phyloP scores from a whole-genome alignment of 179 eudicot genomes.

The Silene vulgaris region DNA sequence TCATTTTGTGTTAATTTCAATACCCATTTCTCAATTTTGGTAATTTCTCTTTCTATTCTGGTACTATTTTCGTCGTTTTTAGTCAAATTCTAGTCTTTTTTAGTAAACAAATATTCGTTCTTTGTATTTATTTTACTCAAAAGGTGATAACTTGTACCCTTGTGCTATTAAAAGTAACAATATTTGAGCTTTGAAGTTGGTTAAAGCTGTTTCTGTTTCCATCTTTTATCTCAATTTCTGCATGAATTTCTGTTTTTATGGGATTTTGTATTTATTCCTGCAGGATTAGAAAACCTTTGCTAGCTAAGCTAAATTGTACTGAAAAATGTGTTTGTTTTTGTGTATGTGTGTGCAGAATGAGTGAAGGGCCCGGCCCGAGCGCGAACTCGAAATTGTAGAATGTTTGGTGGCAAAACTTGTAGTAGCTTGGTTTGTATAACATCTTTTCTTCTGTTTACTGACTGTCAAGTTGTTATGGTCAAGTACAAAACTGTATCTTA shows the following conservation, averaged over 20 bases:
- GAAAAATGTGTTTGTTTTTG: constrained; percentile 13
- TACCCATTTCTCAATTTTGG: constrained; percentile 24
- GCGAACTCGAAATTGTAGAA: constrained; percentile 28
- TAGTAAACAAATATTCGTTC: background rate
- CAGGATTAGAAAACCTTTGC: constrained; percentile 1
- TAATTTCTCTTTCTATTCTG: constrained; percentile 1
- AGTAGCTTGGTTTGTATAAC: constrained; percentile 32
- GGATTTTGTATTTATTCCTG: constrained; percentile 27
- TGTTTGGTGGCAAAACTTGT: constrained; percentile 29
- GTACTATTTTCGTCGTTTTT: constrained; percentile 15
- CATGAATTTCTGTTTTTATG: background rate
- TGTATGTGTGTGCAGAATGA: constrained; percentile 29
- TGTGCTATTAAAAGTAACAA: constrained; percentile 13
- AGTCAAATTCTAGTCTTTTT: constrained; percentile 26
- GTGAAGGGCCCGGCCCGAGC: constrained; percentile 11
- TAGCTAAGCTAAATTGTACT: background rate
- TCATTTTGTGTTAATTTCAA: constrained; percentile 21
- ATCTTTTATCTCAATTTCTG: background rate
- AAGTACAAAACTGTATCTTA: constrained; percentile 27
- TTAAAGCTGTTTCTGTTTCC: constrained; percentile 6
- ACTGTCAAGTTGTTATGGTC: constrained; percentile 24
- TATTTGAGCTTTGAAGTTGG: constrained; percentile 24
- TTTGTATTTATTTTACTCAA: background rate
- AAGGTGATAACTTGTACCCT: constrained; percentile 11
- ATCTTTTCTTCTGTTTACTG: constrained; percentile 22